These are phyloP conservation scores for Dioszegia aurantiaca DNA, from an alignment of 768 basidiomycete species.

Conservation along the genomic window DNA sequence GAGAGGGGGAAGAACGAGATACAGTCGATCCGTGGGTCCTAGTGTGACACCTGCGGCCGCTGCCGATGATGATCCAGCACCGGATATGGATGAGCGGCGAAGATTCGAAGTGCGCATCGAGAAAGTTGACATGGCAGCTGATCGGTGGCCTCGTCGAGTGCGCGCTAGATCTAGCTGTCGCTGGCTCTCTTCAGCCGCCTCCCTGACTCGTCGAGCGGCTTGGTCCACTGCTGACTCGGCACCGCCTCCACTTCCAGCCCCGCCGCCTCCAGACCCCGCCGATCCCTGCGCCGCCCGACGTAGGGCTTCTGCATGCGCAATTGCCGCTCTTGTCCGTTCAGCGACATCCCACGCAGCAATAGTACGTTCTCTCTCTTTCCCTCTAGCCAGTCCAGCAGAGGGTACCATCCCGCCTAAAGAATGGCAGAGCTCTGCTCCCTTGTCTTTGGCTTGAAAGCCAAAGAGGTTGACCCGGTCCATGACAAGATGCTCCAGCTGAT, in stretches of 20 bases:
- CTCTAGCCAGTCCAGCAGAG: slow-evolving; percentile 61
- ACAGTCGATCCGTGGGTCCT: slow-evolving; percentile 37
- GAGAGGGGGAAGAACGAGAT: slow-evolving; percentile 49
- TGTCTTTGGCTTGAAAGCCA: slow-evolving; percentile 57
- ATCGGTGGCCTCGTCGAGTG: slow-evolving; percentile 43
- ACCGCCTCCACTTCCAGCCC: not conserved
- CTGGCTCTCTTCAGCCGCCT: slow-evolving; percentile 22
- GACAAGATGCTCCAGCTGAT: slow-evolving; percentile 63
- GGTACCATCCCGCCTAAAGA: slow-evolving; percentile 65
- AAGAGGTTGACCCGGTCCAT: slow-evolving; percentile 66
- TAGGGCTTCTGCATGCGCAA: slow-evolving; percentile 25
- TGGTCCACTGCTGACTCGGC: not conserved
- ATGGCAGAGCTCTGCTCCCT: slow-evolving; percentile 62
- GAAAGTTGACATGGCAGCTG: slow-evolving; percentile 48
- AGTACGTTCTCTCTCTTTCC: slow-evolving; percentile 66
- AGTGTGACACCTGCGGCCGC: slow-evolving; percentile 22
- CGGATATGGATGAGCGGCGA: slow-evolving; percentile 19
- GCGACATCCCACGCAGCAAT: slow-evolving; percentile 43
- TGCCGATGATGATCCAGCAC: slow-evolving; percentile 18
- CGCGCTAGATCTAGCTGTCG: slow-evolving; percentile 26
- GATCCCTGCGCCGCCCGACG: slow-evolving; percentile 8
- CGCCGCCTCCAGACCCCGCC: not conserved
- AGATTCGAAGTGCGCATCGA: slow-evolving; percentile 45
- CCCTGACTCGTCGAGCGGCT: slow-evolving; percentile 15
- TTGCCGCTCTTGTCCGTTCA: slow-evolving; percentile 36